These are phyloP conservation scores for Ceratocystis colombiana DNA, from an alignment of 2,329 filamentous ascomycete genomes.

Conservation along the genomic window DNA sequence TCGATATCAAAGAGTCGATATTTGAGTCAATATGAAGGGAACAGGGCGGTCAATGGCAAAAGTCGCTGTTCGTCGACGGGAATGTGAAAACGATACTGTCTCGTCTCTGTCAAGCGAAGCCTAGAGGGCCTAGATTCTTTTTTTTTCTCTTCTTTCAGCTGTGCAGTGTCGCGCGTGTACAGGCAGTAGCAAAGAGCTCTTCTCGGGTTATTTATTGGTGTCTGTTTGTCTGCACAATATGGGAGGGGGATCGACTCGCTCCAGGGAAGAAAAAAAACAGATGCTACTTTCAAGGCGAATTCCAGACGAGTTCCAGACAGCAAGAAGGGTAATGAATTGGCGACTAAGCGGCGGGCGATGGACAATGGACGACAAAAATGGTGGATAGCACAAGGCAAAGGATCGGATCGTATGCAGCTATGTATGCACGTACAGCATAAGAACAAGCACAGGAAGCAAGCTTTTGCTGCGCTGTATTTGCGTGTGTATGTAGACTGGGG, in stretches of 20 bases:
- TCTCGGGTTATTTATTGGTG: neutral
- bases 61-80: neutral
- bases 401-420: constrained; percentile 12
- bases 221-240: neutral
- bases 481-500: neutral
- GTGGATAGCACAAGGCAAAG: neutral
- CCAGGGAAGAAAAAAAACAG: neutral
- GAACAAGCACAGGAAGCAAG: neutral
- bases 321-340: neutral
- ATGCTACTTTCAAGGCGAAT: neutral
- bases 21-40: constrained; percentile 6
- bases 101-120: neutral
- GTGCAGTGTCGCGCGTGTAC: neutral
- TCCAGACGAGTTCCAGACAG: neutral
- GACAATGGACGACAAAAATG: too few species aligned
- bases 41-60: neutral
- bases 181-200: neutral
- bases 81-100: neutral
- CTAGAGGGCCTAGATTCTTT: neutral
- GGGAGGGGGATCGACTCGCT: neutral
- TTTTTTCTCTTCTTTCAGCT: neutral
- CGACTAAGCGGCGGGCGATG: too few species aligned
- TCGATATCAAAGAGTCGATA: constrained; percentile 4
- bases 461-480: neutral
- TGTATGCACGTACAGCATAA: constrained; percentile 12